Conservation (phyloP, 768 basidiomycete genomes). For the Coprinopsis sp. region DNA sequence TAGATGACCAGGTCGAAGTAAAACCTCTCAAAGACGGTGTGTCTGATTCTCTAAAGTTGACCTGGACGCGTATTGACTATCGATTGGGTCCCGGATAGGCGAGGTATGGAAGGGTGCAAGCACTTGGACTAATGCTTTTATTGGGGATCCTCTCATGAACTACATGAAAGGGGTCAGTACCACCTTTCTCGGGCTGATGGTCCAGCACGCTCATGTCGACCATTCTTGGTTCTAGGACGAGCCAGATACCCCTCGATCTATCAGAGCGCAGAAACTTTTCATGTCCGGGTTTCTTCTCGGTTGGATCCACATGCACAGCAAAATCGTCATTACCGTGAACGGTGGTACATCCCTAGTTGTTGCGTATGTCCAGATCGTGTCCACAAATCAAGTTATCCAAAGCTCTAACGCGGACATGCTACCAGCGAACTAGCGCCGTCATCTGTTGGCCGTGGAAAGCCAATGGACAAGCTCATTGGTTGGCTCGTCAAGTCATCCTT, state of each 20-base stretch:
- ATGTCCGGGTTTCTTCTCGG: constrained; percentile 13
- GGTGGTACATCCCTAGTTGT: constrained; percentile 15
- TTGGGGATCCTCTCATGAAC: constrained; percentile 16
- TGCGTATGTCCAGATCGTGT: constrained; percentile 10
- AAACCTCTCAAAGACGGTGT: not conserved
- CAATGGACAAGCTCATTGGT: not conserved
- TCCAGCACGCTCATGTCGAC: not conserved
- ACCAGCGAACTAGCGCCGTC: not conserved
- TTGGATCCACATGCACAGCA: constrained; percentile 13
- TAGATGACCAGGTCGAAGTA: not conserved
- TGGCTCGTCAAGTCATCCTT: not conserved
- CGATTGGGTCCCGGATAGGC: too few relatives aligned
- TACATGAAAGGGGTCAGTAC: constrained; percentile 15
- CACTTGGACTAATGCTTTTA: constrained; percentile 19
- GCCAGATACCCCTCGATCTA: constrained; percentile 6
- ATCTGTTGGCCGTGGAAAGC: too few relatives aligned
- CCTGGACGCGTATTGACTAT: too few relatives aligned
- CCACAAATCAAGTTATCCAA: not conserved
- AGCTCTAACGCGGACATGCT: not conserved
- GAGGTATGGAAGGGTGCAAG: constrained; percentile 21
- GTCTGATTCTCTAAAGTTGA: too few relatives aligned
- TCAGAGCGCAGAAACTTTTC: constrained; percentile 7
- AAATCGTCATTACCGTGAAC: constrained; percentile 18
- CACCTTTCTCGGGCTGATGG: not conserved
- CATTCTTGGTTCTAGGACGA: constrained; percentile 9